Conservation (phyloP, 1,139 yeast genomes). For the Blastobotrys indianensis region DNA sequence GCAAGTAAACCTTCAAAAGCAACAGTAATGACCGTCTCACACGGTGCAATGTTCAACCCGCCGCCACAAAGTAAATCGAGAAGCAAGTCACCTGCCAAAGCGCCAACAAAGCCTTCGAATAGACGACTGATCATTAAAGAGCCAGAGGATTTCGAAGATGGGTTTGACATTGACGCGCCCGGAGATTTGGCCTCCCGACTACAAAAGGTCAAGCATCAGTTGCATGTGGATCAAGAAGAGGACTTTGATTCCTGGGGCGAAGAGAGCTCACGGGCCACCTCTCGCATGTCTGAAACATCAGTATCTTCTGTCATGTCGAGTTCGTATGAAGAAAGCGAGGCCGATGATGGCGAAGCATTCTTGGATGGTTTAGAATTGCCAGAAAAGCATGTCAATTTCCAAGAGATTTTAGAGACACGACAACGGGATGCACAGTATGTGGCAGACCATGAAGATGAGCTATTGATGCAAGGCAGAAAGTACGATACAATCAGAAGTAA, state of each 20-base stretch:
- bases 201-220: conserved; percentile 12
- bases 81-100: not conserved
- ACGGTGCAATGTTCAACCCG: no score
- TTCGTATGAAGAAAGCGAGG: conserved; percentile 18
- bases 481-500: conserved; percentile 20
- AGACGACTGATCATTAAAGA: not conserved
- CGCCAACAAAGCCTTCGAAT: conserved; percentile 4
- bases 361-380: conserved; percentile 16
- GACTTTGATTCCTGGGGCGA: conserved; percentile 18
- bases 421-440: conserved; percentile 14
- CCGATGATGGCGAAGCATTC: conserved; percentile 19
- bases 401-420: conserved; percentile 12
- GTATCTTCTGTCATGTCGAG: conserved; percentile 13
- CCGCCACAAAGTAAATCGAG: no score
- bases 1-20: no score
- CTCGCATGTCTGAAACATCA: conserved; percentile 18
- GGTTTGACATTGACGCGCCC: conserved; percentile 18
- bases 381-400: conserved; percentile 11
- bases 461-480: conserved; percentile 15
- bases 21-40: no score
- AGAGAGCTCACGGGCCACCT: conserved; percentile 18
- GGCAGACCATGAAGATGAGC: conserved; percentile 19
- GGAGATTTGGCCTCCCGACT: conserved; percentile 11
- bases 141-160: conserved; percentile 19
- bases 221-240: conserved; percentile 13